Evolutionary conservation across 2,329 filamentous ascomycete species (phyloP), one percentile per base, ranked within the genome.

Genomic region (Cladosporium oxysporum): DNA sequence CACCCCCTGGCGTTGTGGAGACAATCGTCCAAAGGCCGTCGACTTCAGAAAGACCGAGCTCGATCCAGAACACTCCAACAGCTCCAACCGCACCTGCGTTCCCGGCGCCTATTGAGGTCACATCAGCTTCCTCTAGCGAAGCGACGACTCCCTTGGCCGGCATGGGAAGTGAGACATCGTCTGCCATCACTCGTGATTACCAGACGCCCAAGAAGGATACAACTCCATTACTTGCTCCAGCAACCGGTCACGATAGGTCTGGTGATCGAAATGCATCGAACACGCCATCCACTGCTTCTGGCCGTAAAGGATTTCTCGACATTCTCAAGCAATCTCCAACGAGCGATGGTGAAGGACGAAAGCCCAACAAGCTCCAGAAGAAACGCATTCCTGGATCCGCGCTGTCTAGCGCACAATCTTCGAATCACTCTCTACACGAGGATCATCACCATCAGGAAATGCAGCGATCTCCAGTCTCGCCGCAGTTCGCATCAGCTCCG

Each of bases 311-410:
- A 50, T 75, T 96, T 64, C 84, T 90, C 60, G 87, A 82, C 72
- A 80, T 96, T 44, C 90, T 96, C 73, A 85, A 90, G 72, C 85
- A 89, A 69, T 89, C 90, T 2, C 87, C 90, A 0, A 84, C 84
- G 16, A 83, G 80, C 28, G 78, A 81, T 21, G 75, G 74, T 10
- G 77, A 81, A 14, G 75, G 74, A 7, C 87, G 91, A 55, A 90
- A 90, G 75, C 92, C 93, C 0, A 97, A 97, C 74, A 97, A 97
- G 78, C 82, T 99, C 61, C 91, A 90, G 77, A 98, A 98, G 83
- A 97, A 92, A 78, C 85, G 89, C 18, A 82, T 91, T 65, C 89
- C 91, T 0, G 89, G 88, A 50, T 92, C 91, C 73, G 80, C 90
- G 26, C 93, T 92, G 71, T 90, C 89, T 23, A 97, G 94, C 75